Conservation (phyloP, 768 basidiomycete species). For the Mycena crocata region DNA sequence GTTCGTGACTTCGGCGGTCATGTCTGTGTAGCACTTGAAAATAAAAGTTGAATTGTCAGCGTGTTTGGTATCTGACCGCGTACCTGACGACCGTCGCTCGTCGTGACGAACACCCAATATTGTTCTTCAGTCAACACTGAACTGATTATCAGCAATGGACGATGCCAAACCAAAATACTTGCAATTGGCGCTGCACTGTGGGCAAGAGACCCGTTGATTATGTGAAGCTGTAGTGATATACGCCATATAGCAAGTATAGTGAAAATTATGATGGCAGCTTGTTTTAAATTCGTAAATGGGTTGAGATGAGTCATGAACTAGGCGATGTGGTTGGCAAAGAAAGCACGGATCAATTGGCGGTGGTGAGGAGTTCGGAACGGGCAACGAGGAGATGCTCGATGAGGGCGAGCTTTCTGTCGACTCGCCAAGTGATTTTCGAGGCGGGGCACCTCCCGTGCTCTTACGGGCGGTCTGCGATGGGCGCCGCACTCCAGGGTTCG, state of each 20-base stretch:
- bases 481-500: background rate
- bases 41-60: background rate
- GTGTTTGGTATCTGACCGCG: background rate
- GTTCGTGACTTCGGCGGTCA: conserved; percentile 19
- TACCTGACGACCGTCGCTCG: conserved; percentile 11
- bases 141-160: background rate
- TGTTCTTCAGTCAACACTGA: conserved; percentile 6
- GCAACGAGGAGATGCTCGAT: background rate
- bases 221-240: conserved; percentile 7
- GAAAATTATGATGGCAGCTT: conserved; percentile 21
- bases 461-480: conserved; percentile 1
- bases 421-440: background rate
- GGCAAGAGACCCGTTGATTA: conserved; percentile 14
- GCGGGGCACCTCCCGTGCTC: background rate
- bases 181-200: conserved; percentile 12
- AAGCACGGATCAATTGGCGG: background rate
- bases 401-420: background rate
- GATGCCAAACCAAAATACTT: background rate
- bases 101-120: conserved; percentile 10
- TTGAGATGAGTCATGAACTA: background rate
- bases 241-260: conserved; percentile 18
- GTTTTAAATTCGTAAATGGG: conserved; percentile 15
- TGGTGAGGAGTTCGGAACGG: background rate
- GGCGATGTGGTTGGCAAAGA: conserved; percentile 12
- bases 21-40: conserved; percentile 18